Evolutionary conservation across 2,329 filamentous ascomycete genomes (phyloP).

Genomic region (Ceratocystis cubensis): DNA sequence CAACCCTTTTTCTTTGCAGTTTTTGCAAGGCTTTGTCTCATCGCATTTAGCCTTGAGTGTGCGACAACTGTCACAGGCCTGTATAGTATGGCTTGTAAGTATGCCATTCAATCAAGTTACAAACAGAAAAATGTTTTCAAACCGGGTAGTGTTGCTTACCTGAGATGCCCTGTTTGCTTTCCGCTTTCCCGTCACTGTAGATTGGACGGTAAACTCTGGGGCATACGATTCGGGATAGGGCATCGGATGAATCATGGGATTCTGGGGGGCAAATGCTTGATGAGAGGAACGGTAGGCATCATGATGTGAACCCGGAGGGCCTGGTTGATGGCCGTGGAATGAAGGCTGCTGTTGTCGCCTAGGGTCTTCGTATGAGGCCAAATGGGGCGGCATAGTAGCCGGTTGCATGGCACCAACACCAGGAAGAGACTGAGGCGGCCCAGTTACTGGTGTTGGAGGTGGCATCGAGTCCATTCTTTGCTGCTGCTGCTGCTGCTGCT

Average conservation of each 20-base stretch:
- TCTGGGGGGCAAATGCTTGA: slow-evolving; percentile 8
- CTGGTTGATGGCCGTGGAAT: slow-evolving; percentile 6
- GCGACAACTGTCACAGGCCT: slow-evolving; percentile 87
- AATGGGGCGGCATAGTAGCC: not conserved
- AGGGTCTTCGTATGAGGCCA: not conserved
- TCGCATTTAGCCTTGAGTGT: slow-evolving; percentile 85
- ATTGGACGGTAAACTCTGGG: not conserved
- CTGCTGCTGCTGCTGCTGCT: not conserved
- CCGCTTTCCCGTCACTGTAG: slow-evolving; percentile 33
- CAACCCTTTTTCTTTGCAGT: slow-evolving; percentile 74
- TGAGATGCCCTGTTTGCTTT: slow-evolving; percentile 55
- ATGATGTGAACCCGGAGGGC: not conserved
- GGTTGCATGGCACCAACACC: not conserved
- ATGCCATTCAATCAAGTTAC: too few species aligned
- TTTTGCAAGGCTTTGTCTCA: slow-evolving; percentile 70
- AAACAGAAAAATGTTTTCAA: too few species aligned
- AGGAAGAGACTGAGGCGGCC: not conserved
- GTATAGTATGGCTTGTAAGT: slow-evolving; percentile 21
- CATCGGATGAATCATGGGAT: slow-evolving; percentile 16
- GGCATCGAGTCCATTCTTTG: slow-evolving; percentile 23
- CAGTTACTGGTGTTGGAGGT: slow-evolving; percentile 1
- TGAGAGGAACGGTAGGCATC: not conserved
- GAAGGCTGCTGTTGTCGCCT: not conserved
- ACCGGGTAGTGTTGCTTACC: slow-evolving; percentile 30
- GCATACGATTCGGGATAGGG: slow-evolving; percentile 5